Evolutionary conservation across 108 stramenopile genomes (phyloP).

Genomic region (Nannochloropsis gaditana): DNA sequence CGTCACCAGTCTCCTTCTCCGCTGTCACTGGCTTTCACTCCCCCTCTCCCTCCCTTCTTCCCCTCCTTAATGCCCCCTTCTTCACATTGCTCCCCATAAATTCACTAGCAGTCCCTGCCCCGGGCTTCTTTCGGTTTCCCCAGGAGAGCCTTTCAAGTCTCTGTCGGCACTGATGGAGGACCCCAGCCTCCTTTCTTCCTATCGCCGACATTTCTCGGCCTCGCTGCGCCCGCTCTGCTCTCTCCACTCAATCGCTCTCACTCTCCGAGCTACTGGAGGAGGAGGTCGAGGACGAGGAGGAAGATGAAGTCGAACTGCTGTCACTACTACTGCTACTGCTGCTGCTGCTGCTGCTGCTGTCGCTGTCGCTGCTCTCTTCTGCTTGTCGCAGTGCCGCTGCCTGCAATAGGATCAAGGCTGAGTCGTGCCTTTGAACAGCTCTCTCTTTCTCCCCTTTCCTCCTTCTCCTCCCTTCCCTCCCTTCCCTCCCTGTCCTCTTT

Average conservation of each 20-base stretch:
- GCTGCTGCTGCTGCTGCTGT: constrained; percentile 25
- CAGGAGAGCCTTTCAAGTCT: no score
- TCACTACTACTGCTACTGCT: constrained; percentile 21
- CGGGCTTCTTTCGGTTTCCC: no score
- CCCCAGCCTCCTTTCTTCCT: background rate
- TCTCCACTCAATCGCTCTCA: background rate
- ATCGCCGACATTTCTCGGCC: background rate
- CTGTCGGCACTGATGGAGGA: no score
- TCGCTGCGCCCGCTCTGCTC: background rate
- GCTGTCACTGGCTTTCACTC: no score
- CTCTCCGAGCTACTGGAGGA: background rate
- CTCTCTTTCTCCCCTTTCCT: no score
- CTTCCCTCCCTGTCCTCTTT: background rate
- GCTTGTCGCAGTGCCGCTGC: background rate
- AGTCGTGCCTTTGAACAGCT: background rate
- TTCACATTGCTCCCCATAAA: no score
- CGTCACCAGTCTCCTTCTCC: no score
- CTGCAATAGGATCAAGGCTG: background rate
- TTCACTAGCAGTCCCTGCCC: no score
- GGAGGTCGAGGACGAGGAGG: background rate
- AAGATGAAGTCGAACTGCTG: background rate
- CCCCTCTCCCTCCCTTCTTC: no score
- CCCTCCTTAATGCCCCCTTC: no score
- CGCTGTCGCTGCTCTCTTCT: constrained; percentile 8
- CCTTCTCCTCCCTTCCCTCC: background rate